Evolutionary conservation across 2,329 filamentous ascomycete genomes (phyloP).

Genomic region (Ophiocordyceps sinensis): DNA sequence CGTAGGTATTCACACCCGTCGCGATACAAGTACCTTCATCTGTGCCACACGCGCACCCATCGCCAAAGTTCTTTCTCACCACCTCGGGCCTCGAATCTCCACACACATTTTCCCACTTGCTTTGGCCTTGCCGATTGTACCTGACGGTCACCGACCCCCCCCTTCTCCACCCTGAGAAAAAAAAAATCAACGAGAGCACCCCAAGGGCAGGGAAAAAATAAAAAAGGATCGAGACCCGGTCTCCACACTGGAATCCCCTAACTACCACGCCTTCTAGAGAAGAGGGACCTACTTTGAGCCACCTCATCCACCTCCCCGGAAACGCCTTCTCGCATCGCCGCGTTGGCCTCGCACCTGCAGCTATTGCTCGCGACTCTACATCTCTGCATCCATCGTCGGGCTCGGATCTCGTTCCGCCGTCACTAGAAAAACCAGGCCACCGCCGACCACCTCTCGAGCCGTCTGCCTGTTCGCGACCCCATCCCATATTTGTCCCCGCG

Average conservation of each 20-base stretch:
- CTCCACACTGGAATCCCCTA: constrained; percentile 31
- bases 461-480: not conserved
- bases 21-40: constrained; percentile 2
- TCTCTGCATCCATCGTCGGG: constrained; percentile 1
- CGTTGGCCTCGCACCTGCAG: constrained; percentile 11
- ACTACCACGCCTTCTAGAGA: constrained; percentile 21
- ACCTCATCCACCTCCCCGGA: constrained; percentile 23
- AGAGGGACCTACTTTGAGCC: constrained; percentile 20
- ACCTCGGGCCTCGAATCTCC: constrained; percentile 1
- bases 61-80: constrained; percentile 1
- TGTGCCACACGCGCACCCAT: constrained; percentile 2
- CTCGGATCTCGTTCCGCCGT: not conserved
- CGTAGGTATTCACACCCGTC: not conserved
- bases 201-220: constrained; percentile 11
- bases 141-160: constrained; percentile 7
- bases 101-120: constrained; percentile 9
- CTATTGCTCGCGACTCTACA: constrained; percentile 3
- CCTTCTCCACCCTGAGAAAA: constrained; percentile 1
- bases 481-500: not conserved
- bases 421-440: not conserved
- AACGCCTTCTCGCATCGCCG: constrained; percentile 13
- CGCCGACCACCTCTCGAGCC: not conserved
- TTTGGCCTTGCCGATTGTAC: constrained; percentile 8
- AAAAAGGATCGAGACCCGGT: constrained; percentile 27
- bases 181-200: constrained; percentile 6